Conservation (phyloP, 2,329 filamentous ascomycete genomes). For the Fusarium lateritium region DNA sequence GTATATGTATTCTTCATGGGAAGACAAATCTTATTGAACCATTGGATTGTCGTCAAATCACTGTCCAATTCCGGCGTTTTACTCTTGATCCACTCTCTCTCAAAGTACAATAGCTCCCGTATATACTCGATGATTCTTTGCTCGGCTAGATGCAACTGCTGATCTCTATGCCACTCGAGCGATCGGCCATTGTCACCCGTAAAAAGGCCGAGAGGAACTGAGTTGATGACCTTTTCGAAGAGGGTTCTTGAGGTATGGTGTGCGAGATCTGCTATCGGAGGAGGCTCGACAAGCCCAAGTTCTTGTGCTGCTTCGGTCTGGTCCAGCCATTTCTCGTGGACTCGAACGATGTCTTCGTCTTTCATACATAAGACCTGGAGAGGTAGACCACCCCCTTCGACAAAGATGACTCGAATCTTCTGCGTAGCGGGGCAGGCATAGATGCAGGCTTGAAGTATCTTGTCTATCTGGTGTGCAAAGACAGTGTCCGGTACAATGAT, state of each 20-base stretch:
- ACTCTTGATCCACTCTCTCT: background rate
- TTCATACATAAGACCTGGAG: background rate
- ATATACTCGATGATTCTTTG: constrained; percentile 7
- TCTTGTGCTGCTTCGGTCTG: background rate
- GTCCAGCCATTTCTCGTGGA: constrained; percentile 28
- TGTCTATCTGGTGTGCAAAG: constrained; percentile 9
- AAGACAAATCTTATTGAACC: background rate
- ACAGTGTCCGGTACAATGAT: background rate
- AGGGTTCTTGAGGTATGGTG: background rate
- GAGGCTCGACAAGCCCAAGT: background rate
- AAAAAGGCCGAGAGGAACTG: background rate
- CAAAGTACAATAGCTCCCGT: background rate
- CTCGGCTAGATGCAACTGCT: background rate
- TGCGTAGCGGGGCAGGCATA: background rate
- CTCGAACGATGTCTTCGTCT: background rate
- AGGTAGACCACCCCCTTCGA: constrained; percentile 1
- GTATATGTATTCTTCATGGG: background rate
- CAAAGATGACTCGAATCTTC: constrained; percentile 3
- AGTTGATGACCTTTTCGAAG: constrained; percentile 3
- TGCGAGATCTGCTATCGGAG: background rate
- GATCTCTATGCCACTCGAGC: background rate
- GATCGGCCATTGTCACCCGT: background rate
- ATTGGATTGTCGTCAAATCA: background rate
- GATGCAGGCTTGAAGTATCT: constrained; percentile 12
- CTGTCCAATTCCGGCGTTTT: background rate